Evolutionary conservation across 192 early-diverging fungal genomes (phyloP).

Genomic region (Dissophora globulifera): DNA sequence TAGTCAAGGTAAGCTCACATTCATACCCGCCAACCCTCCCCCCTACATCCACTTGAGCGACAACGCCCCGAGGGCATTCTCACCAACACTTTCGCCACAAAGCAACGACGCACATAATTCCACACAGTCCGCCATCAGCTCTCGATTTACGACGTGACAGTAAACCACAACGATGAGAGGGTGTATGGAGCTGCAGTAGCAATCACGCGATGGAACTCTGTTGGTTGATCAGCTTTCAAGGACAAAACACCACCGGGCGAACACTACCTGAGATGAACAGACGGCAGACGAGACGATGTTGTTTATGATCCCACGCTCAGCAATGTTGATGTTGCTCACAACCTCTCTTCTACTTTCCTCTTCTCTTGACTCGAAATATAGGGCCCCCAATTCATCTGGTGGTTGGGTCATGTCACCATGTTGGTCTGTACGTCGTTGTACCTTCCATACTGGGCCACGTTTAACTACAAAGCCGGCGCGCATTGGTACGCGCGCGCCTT

Average conservation of each 20-base stretch:
- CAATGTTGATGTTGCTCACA: neutral
- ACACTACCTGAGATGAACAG: no score
- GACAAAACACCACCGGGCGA: no score
- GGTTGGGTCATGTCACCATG: conserved; percentile 58
- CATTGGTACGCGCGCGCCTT: conserved; percentile 71
- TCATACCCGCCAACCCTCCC: no score
- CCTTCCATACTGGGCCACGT: conserved; percentile 49
- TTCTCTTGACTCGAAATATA: conserved; percentile 11
- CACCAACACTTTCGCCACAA: neutral
- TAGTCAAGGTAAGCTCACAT: conserved; percentile 49
- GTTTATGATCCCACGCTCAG: no score
- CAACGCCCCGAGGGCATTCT: neutral
- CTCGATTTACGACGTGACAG: no score
- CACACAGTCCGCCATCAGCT: no score
- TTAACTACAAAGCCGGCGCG: conserved; percentile 50
- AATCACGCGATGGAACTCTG: no score
- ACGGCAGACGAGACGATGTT: no score
- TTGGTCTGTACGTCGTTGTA: conserved; percentile 57
- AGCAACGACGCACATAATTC: no score
- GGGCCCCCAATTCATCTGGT: conserved; percentile 67
- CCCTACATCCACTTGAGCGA: neutral
- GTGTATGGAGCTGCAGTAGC: no score
- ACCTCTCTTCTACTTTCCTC: neutral
- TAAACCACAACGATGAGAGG: no score
- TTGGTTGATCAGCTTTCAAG: no score